These are phyloP conservation scores for Acacia confusa DNA, from an alignment of 306 rosid genomes.

Conservation along the genomic window DNA sequence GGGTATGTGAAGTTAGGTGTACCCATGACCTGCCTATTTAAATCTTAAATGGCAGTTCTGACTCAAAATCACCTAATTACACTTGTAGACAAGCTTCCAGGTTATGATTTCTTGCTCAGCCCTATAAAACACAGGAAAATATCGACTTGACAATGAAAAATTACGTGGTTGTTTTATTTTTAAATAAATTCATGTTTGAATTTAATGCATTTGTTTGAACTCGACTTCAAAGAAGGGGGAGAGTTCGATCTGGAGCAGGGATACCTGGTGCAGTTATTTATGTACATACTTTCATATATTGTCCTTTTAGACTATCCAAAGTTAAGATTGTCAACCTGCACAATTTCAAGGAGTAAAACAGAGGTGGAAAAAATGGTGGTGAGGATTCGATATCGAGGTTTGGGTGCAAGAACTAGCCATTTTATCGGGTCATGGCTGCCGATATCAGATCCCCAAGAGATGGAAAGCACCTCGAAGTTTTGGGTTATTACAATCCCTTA, in stretches of 20 bases:
- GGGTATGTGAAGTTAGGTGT: no score
- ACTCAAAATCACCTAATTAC: no score
- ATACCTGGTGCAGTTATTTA: not conserved
- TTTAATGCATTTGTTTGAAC: not conserved
- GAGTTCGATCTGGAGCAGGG: not conserved
- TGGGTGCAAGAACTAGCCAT: conserved; percentile 87
- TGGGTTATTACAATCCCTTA: conserved; percentile 87
- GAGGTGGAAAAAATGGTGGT: conserved; percentile 64
- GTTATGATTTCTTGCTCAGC: no score
- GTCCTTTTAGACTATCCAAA: not conserved
- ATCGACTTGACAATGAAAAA: not conserved
- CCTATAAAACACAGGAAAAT: not conserved
- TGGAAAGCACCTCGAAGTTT: conserved; percentile 87
- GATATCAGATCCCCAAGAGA: conserved; percentile 93
- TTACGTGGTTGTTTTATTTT: not conserved
- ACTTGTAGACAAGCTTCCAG: no score
- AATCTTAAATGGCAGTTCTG: no score
- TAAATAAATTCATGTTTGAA: not conserved
- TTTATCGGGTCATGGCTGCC: conserved; percentile 87
- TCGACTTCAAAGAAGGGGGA: not conserved
- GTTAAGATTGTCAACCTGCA: not conserved
- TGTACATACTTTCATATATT: not conserved
- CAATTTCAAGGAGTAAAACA: not conserved
- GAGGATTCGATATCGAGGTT: conserved; percentile 74
- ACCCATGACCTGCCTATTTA: no score